These are phyloP conservation scores for Vitis hybrid DNA, from an alignment of 177 flowering plant genomes.

Conservation along the genomic window DNA sequence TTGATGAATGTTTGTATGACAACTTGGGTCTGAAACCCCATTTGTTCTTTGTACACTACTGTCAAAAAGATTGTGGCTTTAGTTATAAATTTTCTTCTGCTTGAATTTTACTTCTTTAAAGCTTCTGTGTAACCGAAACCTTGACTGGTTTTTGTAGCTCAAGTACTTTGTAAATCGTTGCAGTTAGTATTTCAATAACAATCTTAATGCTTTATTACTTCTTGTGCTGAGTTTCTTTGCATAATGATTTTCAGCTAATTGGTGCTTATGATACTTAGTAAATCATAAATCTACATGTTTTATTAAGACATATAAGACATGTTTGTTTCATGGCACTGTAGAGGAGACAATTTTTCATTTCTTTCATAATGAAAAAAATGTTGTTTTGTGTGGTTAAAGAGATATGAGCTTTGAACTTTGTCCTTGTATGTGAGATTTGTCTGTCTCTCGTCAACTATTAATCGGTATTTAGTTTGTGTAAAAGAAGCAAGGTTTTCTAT, in stretches of 20 bases:
- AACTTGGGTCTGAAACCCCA: conserved; percentile 19
- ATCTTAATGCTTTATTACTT: conserved; percentile 6
- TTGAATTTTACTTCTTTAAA: conserved; percentile 1
- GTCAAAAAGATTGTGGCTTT: conserved; percentile 23
- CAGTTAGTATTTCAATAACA: conserved; percentile 32
- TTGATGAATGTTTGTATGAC: conserved; percentile 27
- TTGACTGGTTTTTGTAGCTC: conserved; percentile 28
- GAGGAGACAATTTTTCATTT: neutral
- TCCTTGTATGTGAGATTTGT: neutral
- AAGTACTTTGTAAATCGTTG: conserved; percentile 29
- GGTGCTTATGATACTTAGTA: neutral
- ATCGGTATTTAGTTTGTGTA: neutral
- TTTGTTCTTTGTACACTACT: conserved; percentile 28
- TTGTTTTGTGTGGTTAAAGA: neutral
- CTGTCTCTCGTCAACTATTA: neutral
- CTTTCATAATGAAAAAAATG: neutral
- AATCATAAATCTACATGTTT: neutral
- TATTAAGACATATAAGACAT: neutral
- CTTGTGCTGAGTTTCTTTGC: neutral
- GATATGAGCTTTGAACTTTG: neutral
- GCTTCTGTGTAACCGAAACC: conserved; percentile 26
- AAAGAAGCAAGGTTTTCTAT: neutral
- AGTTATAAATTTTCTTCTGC: conserved; percentile 18
- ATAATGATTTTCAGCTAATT: neutral
- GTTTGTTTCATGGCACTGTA: neutral